These are phyloP conservation scores for Aspergillus baeticus DNA, from an alignment of 495 filamentous ascomycete species.

Conservation along the genomic window DNA sequence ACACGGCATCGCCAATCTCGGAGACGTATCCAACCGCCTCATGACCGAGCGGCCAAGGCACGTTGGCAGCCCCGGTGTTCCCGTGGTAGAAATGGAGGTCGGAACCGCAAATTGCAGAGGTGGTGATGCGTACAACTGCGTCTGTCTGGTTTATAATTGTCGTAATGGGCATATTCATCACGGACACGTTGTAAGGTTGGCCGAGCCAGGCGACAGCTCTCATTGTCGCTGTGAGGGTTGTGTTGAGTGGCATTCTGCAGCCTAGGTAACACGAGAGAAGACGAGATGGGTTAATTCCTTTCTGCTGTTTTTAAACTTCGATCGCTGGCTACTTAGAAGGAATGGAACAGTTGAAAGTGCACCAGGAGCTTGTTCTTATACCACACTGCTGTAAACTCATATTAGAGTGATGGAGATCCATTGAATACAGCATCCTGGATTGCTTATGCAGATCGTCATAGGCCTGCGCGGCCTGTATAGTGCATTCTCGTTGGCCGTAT, in stretches of 20 bases:
- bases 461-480: too few species aligned
- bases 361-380: too few species aligned
- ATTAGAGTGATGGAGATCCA: too few species aligned
- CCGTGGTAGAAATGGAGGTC: conserved; percentile 29
- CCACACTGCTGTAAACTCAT: too few species aligned
- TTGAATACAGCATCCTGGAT: too few species aligned
- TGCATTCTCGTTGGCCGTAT: too few species aligned
- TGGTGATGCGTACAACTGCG: conserved; percentile 16
- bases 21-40: conserved; percentile 34
- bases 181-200: conserved; percentile 12
- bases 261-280: too few species aligned
- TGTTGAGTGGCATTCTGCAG: conserved; percentile 13
- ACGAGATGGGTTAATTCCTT: too few species aligned
- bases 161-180: conserved; percentile 6
- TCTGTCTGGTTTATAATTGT: conserved; percentile 18
- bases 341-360: too few species aligned
- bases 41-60: conserved; percentile 31
- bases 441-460: too few species aligned
- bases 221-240: conserved; percentile 18
- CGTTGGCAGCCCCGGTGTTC: not conserved
- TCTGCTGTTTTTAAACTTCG: too few species aligned
- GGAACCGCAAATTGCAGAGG: conserved; percentile 29
- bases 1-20: conserved; percentile 22
- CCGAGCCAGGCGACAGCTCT: conserved; percentile 12
- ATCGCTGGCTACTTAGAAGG: too few species aligned